Percentiles rank a stretch among this genome's conserved stretches.
These are phyloP conservation scores for Cardamine occulta DNA, from an alignment of 345 rosid genomes.

Conservation along the genomic window DNA sequence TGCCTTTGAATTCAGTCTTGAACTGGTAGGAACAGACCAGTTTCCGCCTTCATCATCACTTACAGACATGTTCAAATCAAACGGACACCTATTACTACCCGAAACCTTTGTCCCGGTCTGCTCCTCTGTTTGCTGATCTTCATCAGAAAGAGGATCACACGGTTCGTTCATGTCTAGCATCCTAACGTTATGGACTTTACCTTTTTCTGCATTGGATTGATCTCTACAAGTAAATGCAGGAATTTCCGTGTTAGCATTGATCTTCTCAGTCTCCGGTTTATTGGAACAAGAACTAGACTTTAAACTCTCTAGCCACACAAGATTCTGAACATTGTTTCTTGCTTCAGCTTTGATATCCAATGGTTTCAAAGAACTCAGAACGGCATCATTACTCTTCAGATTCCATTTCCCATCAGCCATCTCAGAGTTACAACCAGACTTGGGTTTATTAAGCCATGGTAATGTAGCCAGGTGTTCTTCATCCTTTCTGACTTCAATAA, in stretches of 20 bases:
- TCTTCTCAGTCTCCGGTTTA: slow-evolving; percentile 44
- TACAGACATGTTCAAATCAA: slow-evolving; percentile 68
- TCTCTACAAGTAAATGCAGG: slow-evolving; percentile 51
- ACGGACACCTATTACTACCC: slow-evolving; percentile 41
- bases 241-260: slow-evolving; percentile 42
- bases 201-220: slow-evolving; percentile 49
- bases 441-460: slow-evolving; percentile 53
- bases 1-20: slow-evolving; percentile 44
- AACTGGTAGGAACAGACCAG: slow-evolving; percentile 41
- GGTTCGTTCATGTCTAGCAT: slow-evolving; percentile 89
- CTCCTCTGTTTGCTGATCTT: slow-evolving; percentile 33
- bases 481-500: slow-evolving; percentile 54
- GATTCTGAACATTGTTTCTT: slow-evolving; percentile 47
- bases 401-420: slow-evolving; percentile 48
- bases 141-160: slow-evolving; percentile 58
- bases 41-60: slow-evolving; percentile 54
- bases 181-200: slow-evolving; percentile 49
- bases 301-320: slow-evolving; percentile 36
- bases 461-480: slow-evolving; percentile 44
- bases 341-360: slow-evolving; percentile 39
- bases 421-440: slow-evolving; percentile 43
- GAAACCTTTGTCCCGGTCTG: slow-evolving; percentile 24
- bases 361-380: slow-evolving; percentile 43
- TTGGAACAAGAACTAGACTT: slow-evolving; percentile 43
- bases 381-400: slow-evolving; percentile 41